Evolutionary conservation across 148 eudicot genomes (phyloP).

Genomic region (Arbutus unedo): DNA sequence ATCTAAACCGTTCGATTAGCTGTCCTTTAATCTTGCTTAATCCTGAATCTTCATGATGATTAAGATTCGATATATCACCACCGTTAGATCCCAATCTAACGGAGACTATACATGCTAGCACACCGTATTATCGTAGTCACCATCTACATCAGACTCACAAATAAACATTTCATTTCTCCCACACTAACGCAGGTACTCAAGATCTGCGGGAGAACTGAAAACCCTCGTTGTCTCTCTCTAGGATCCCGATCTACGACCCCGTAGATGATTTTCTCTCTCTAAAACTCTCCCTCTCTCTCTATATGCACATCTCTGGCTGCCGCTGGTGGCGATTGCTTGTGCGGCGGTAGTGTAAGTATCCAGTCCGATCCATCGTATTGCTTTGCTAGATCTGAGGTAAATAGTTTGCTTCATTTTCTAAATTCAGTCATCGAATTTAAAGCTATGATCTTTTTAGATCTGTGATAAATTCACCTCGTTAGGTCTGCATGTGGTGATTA

Average conservation of each 20-base stretch:
- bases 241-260: not conserved
- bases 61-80: not conserved
- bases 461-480: not conserved
- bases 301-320: not conserved
- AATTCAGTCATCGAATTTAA: not conserved
- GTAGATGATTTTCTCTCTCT: not conserved
- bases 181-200: not conserved
- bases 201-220: conserved; percentile 6
- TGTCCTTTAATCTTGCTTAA: not conserved
- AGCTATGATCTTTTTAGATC: not conserved
- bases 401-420: not conserved
- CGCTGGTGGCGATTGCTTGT: not conserved
- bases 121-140: not conserved
- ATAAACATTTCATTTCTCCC: not conserved
- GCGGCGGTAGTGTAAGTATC: not conserved
- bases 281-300: not conserved
- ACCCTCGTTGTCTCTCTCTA: not conserved
- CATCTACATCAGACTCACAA: not conserved
- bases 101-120: not conserved
- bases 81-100: not conserved
- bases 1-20: not conserved
- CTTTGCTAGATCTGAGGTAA: conserved; percentile 6
- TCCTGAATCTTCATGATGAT: not conserved
- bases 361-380: not conserved
- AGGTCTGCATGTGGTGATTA: not conserved